phyloP scores from a whole-genome alignment of 306 rosid species.

The Prunus dulcis region DNA sequence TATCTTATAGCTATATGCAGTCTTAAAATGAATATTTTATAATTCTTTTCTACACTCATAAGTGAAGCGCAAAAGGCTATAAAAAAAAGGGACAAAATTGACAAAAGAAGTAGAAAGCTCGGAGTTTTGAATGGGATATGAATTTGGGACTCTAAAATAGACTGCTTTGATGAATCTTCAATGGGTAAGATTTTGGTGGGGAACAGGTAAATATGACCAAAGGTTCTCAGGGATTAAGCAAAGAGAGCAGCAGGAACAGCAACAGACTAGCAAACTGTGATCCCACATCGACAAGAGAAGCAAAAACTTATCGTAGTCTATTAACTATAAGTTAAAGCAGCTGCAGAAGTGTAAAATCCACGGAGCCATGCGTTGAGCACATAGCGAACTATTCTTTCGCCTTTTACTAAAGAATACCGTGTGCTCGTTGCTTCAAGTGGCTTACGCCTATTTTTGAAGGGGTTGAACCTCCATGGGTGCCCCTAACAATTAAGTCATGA shows the following conservation, averaged over 20 bases:
- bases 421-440: slow-evolving; percentile 1
- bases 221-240: not conserved
- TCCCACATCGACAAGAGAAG: not conserved
- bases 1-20: too few species aligned
- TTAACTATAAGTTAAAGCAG: not conserved
- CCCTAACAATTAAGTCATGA: not conserved
- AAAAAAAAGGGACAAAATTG: not conserved
- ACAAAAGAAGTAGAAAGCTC: not conserved
- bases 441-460: slow-evolving; percentile 37
- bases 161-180: not conserved
- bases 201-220: not conserved
- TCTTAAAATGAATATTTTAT: too few species aligned
- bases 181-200: not conserved
- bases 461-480: not conserved
- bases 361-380: slow-evolving; percentile 26
- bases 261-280: not conserved
- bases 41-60: too few species aligned
- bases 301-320: not conserved
- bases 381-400: slow-evolving; percentile 31
- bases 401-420: slow-evolving; percentile 17
- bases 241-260: too few species aligned
- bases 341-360: not conserved
- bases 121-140: not conserved
- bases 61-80: too few species aligned
- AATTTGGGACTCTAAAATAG: not conserved